Evolutionary conservation across 306 rosid genomes (phyloP).

Genomic region (Vigna angularis): DNA sequence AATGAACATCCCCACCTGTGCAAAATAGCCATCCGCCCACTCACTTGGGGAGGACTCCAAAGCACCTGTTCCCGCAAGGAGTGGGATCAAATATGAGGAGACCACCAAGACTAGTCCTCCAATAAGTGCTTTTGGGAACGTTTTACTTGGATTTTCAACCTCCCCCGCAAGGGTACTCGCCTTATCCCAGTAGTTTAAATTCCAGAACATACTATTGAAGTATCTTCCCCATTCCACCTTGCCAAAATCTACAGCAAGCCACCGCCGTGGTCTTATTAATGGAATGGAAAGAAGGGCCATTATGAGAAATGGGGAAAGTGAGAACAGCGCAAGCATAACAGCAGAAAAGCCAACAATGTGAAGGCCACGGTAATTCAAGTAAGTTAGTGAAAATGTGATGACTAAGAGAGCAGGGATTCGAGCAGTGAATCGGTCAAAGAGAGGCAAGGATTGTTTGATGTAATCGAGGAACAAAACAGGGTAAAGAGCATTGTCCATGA

Average conservation of each 20-base stretch:
- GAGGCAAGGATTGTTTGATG: slow-evolving; percentile 75
- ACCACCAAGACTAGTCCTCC: slow-evolving; percentile 82
- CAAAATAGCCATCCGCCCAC: slow-evolving; percentile 94
- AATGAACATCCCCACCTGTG: slow-evolving; percentile 78
- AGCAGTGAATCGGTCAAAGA: slow-evolving; percentile 56
- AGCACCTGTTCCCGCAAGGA: slow-evolving; percentile 92
- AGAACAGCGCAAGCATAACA: slow-evolving; percentile 73
- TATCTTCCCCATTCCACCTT: slow-evolving; percentile 76
- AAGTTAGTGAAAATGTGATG: slow-evolving; percentile 70
- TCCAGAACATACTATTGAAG: slow-evolving; percentile 92
- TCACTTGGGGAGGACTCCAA: slow-evolving; percentile 57
- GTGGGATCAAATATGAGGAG: slow-evolving; percentile 83
- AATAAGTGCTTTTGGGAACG: slow-evolving; percentile 84
- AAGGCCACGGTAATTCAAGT: slow-evolving; percentile 84
- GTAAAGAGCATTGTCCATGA: slow-evolving; percentile 93
- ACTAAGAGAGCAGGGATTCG: slow-evolving; percentile 77
- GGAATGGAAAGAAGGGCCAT: slow-evolving; percentile 79
- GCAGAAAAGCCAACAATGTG: slow-evolving; percentile 91
- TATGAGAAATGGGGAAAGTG: slow-evolving; percentile 72
- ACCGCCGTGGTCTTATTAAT: slow-evolving; percentile 56
- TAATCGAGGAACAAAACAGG: slow-evolving; percentile 91
- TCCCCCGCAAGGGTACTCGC: slow-evolving; percentile 95
- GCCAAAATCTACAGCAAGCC: slow-evolving; percentile 65
- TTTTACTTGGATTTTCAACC: slow-evolving; percentile 77
- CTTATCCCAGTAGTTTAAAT: slow-evolving; percentile 93